Percentiles rank a stretch among this genome's conserved stretches.
phyloP scores from a whole-genome alignment of 768 basidiomycete genomes.

The Lyophyllum atratum region DNA sequence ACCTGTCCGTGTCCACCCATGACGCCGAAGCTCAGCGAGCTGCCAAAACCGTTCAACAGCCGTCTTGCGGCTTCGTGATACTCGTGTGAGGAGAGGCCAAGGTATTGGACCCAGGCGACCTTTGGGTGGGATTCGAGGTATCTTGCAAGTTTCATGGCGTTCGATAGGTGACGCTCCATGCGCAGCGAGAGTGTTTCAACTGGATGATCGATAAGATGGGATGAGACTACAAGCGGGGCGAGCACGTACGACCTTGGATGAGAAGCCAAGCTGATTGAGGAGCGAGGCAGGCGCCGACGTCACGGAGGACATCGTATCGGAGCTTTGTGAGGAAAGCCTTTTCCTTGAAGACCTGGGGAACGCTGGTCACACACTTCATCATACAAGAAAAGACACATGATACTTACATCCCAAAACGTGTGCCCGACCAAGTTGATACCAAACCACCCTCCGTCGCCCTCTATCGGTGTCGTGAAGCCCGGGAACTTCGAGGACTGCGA shows the following conservation, averaged over 20 bases:
- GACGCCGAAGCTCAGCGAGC: slow-evolving; percentile 66
- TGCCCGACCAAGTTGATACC: slow-evolving; percentile 11
- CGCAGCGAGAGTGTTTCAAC: slow-evolving; percentile 65
- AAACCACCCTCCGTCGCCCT: slow-evolving; percentile 9
- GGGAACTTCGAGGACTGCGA: slow-evolving; percentile 49
- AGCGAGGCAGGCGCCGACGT: slow-evolving; percentile 53
- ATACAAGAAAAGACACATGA: not conserved
- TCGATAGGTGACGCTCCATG: slow-evolving; percentile 57
- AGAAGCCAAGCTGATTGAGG: slow-evolving; percentile 63
- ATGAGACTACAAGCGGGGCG: not conserved
- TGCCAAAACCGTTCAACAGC: slow-evolving; percentile 52
- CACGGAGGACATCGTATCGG: slow-evolving; percentile 56
- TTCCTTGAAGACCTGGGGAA: slow-evolving; percentile 16
- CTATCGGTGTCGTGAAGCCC: slow-evolving; percentile 9
- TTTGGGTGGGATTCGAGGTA: slow-evolving; percentile 57
- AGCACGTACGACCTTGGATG: slow-evolving; percentile 41
- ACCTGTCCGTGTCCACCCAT: slow-evolving; percentile 38
- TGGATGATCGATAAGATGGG: not conserved
- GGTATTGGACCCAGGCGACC: slow-evolving; percentile 66
- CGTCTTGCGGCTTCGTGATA: slow-evolving; percentile 51
- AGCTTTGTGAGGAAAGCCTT: slow-evolving; percentile 19
- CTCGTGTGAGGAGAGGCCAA: slow-evolving; percentile 53
- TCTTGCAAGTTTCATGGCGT: slow-evolving; percentile 42
- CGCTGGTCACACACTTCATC: not conserved
- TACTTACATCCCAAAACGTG: slow-evolving; percentile 17